These are phyloP conservation scores for Pholiota microspora DNA, from an alignment of 768 basidiomycete species.

Conservation along the genomic window DNA sequence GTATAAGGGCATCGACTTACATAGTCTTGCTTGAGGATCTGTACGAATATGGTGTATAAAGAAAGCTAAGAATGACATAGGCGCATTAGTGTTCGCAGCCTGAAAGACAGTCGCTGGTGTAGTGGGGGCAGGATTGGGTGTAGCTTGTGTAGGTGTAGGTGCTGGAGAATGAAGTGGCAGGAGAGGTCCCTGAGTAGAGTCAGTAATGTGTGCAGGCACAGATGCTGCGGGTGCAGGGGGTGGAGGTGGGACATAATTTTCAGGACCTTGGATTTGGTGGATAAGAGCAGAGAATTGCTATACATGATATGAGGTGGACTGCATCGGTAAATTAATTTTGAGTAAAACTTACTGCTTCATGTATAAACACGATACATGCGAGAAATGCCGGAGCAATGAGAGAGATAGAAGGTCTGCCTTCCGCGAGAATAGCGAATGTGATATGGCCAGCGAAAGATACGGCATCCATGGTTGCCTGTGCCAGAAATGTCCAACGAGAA, in stretches of 20 bases:
- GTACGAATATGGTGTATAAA: conserved; percentile 58
- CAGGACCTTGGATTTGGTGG: conserved; percentile 81
- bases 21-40: conserved; percentile 71
- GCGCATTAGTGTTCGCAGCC: conserved; percentile 22
- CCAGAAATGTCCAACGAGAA: conserved; percentile 80
- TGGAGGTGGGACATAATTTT: conserved; percentile 39
- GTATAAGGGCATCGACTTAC: conserved; percentile 54
- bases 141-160: conserved; percentile 7
- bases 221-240: conserved; percentile 26
- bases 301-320: background rate
- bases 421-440: conserved; percentile 82
- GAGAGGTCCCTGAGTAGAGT: conserved; percentile 11
- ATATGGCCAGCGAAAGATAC: conserved; percentile 87
- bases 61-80: conserved; percentile 44
- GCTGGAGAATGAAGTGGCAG: conserved; percentile 12
- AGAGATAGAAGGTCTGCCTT: conserved; percentile 78
- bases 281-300: conserved; percentile 86
- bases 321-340: no score
- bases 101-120: conserved; percentile 17
- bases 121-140: conserved; percentile 22
- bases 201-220: conserved; percentile 12
- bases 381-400: conserved; percentile 84
- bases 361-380: conserved; percentile 74
- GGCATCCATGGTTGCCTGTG: conserved; percentile 77
- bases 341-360: conserved; percentile 53